A percentile compares a stretch with the other conserved stretches of the same genome.
phyloP scores from a whole-genome alignment of 768 basidiomycete genomes.

The Suillus ampliporus region DNA sequence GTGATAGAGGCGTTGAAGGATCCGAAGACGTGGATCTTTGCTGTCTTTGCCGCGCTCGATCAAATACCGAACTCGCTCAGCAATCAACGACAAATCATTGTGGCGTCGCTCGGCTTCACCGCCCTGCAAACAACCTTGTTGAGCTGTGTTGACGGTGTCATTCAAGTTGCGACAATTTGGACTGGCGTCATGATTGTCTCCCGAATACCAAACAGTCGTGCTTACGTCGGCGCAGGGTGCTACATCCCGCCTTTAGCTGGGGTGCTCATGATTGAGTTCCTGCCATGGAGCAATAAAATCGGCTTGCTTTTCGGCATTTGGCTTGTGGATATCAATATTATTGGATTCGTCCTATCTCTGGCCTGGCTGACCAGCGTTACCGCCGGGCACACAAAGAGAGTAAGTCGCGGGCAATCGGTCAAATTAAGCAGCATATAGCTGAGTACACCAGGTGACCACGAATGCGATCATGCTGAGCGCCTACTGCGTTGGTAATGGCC shows the following conservation, averaged over 20 bases:
- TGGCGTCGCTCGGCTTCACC: conserved; percentile 69
- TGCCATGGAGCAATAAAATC: conserved; percentile 69
- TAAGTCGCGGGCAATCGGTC: conserved; percentile 42
- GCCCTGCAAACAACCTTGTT: conserved; percentile 71
- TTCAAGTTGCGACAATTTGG: conserved; percentile 75
- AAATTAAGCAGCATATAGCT: neutral
- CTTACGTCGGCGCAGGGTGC: conserved; percentile 66
- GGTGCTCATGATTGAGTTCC: conserved; percentile 60
- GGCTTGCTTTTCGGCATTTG: conserved; percentile 60
- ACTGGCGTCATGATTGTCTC: conserved; percentile 65
- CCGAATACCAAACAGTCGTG: conserved; percentile 60
- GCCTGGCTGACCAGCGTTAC: conserved; percentile 72
- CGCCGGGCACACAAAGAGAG: conserved; percentile 73
- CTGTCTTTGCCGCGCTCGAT: conserved; percentile 63
- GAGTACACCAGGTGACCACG: conserved; percentile 27
- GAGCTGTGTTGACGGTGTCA: conserved; percentile 65
- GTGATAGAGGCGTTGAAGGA: conserved; percentile 72
- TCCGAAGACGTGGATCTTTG: conserved; percentile 80
- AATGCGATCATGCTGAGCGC: conserved; percentile 79
- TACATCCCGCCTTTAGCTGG: conserved; percentile 71
- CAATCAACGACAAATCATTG: conserved; percentile 69
- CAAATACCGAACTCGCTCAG: conserved; percentile 72
- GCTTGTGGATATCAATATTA: conserved; percentile 50
- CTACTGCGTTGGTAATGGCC: conserved; percentile 70
- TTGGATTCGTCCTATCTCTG: conserved; percentile 64